These are phyloP conservation scores for Paramyrothecium roridum DNA, from an alignment of 2,329 filamentous ascomycete species.

Conservation along the genomic window DNA sequence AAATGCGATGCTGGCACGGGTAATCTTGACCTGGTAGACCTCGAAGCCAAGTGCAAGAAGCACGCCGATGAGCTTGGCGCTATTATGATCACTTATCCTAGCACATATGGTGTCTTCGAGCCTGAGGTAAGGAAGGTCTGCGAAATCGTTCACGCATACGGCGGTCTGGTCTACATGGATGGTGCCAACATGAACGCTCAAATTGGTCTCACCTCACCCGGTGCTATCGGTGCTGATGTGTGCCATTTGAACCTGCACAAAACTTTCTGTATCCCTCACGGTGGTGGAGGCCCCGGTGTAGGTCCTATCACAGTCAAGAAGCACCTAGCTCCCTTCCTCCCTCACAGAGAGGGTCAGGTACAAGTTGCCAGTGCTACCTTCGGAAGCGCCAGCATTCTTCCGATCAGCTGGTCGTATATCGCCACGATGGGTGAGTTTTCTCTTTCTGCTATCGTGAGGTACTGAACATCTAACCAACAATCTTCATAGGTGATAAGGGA, in stretches of 20 bases:
- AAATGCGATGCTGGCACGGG: constrained; percentile 87
- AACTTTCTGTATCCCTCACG: constrained; percentile 97
- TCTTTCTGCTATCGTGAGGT: not conserved
- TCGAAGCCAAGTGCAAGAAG: constrained; percentile 85
- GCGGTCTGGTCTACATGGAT: constrained; percentile 97
- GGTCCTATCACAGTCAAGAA: constrained; percentile 89
- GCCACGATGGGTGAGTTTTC: constrained; percentile 74
- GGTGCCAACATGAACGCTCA: constrained; percentile 98
- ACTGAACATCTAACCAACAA: not conserved
- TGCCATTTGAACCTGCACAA: constrained; percentile 98
- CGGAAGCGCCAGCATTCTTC: constrained; percentile 87
- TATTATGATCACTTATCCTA: constrained; percentile 97
- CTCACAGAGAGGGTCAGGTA: constrained; percentile 30
- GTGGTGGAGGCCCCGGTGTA: constrained; percentile 88
- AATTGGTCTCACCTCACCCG: constrained; percentile 90
- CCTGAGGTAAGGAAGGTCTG: constrained; percentile 83
- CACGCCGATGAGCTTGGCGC: constrained; percentile 81
- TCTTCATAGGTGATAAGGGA: constrained; percentile 45
- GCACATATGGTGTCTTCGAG: constrained; percentile 93
- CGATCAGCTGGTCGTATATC: constrained; percentile 94
- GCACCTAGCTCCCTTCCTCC: constrained; percentile 71
- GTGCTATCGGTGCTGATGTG: constrained; percentile 92
- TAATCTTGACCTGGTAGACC: constrained; percentile 83
- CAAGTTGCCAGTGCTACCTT: constrained; percentile 79
- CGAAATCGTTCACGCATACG: constrained; percentile 78